These are phyloP conservation scores for Isabelozyma pseudorhagii DNA, from an alignment of 805 yeast genomes.

Conservation along the genomic window DNA sequence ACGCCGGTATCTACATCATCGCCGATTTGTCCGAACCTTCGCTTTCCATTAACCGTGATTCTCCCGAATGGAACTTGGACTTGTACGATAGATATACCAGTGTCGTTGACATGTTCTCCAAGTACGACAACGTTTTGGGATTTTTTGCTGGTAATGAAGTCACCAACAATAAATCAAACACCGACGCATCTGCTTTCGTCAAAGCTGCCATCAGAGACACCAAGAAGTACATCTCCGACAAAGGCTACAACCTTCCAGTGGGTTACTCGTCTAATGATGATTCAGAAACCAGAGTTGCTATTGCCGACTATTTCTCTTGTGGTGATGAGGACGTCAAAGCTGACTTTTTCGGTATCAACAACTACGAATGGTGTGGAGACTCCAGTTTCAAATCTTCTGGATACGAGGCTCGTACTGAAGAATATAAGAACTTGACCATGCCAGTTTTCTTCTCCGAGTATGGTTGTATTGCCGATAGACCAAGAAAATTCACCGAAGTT, in stretches of 20 bases:
- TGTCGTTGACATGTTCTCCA: slow-evolving; percentile 31
- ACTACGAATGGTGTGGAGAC: slow-evolving; percentile 43
- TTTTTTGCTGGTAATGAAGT: slow-evolving; percentile 44
- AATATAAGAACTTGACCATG: slow-evolving; percentile 25
- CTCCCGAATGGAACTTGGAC: slow-evolving; percentile 35
- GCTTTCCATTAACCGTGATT: slow-evolving; percentile 26
- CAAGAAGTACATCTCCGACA: slow-evolving; percentile 22
- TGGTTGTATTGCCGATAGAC: slow-evolving; percentile 34
- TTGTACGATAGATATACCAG: slow-evolving; percentile 24
- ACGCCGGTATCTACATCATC: slow-evolving; percentile 33
- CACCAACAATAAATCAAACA: slow-evolving; percentile 21
- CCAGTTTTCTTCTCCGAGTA: slow-evolving; percentile 39
- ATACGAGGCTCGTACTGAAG: slow-evolving; percentile 29
- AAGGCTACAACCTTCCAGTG: slow-evolving; percentile 35
- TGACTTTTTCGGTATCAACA: slow-evolving; percentile 37
- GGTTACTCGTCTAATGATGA: slow-evolving; percentile 42
- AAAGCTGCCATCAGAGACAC: slow-evolving; percentile 35
- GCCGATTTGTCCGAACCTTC: slow-evolving; percentile 36
- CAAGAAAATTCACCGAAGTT: slow-evolving; percentile 38
- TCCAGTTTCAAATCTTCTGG: slow-evolving; percentile 35
- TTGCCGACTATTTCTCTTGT: slow-evolving; percentile 32
- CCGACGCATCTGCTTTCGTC: slow-evolving; percentile 32
- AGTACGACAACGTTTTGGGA: slow-evolving; percentile 34
- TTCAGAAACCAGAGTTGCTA: slow-evolving; percentile 20
- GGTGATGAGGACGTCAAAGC: slow-evolving; percentile 16